Base-by-base conservation (phyloP, 2,329 filamentous ascomycete species). In the Neonectria punicea region DNA sequence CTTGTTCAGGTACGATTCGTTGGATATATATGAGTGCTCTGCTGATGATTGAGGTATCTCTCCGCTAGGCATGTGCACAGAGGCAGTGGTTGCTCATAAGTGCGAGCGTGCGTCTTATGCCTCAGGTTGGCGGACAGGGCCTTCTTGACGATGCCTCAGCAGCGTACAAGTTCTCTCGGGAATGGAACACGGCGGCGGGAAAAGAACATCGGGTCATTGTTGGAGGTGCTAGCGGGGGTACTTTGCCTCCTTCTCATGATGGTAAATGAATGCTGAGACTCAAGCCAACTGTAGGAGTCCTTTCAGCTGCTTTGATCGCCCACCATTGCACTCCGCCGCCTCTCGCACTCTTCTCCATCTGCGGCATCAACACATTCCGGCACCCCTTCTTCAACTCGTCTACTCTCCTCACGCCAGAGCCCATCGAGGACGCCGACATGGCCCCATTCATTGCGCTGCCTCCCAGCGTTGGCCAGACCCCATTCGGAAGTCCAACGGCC, bases 341-440 rank as follows among this genome's bases (percentile, higher is more conserved):
- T 2, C 13, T 76, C 1, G 77, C 78, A 1, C 70, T 80, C 25
- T 67, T 80, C 32, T 77, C 75, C 63, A 77, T 79, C 65, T 73
- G 72, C 1, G 78, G 78, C 32, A 79, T 80, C 66, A 71, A 75
- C 51, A 79, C 78, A 9, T 79, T 80, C 59, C 74, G 71, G 25
- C 79, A 80, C 53, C 62, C 58, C 5, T 80, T 80, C 70, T 80
- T 78, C 71, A 75, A 73, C 64, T 80, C 77, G 1, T 80, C 78
- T 8, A 66, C 65, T 0, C 72, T 77, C 2, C 66, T 76, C 22
- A 70, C 71, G 1, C 70, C 75, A 0, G 71, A 76, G 7, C 75
- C 73, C 16, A 73, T 79, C 28, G 30, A 57, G 1, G 69, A 74
- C 28, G 60, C 67, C 1, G 70, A 74, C 13, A 68, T 79, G 53